Evolutionary conservation across 1,139 yeast genomes (phyloP).

Genomic region (Candida frijolesensis): DNA sequence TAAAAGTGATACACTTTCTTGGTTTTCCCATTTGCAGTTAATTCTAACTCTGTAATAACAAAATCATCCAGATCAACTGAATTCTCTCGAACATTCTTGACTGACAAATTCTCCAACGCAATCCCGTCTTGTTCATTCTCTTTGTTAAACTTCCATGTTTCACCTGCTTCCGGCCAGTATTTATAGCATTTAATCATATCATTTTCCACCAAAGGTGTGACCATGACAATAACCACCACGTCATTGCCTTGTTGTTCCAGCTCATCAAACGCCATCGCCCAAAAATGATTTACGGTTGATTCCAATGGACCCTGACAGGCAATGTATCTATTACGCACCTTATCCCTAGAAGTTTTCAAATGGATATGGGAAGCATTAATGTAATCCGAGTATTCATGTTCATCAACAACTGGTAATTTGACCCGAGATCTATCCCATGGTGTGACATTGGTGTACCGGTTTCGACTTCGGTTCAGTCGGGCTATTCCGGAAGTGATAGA

Average conservation of each 20-base stretch:
- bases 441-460: slow-evolving; percentile 45
- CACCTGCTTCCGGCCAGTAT: slow-evolving; percentile 65
- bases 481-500: slow-evolving; percentile 26
- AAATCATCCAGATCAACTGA: slow-evolving; percentile 27
- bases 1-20: slow-evolving; percentile 54
- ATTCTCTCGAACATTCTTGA: slow-evolving; percentile 22
- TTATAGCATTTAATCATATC: slow-evolving; percentile 64
- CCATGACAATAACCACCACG: slow-evolving; percentile 72
- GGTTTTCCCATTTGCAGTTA: slow-evolving; percentile 22
- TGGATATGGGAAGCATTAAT: slow-evolving; percentile 45
- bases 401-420: slow-evolving; percentile 23
- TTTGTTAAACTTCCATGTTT: slow-evolving; percentile 23
- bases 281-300: slow-evolving; percentile 67
- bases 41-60: slow-evolving; percentile 30
- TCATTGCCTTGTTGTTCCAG: slow-evolving; percentile 36
- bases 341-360: slow-evolving; percentile 8
- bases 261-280: slow-evolving; percentile 78
- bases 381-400: slow-evolving; percentile 27
- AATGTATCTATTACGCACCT: slow-evolving; percentile 26
- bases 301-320: slow-evolving; percentile 65
- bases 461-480: slow-evolving; percentile 22
- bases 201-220: slow-evolving; percentile 74
- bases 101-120: slow-evolving; percentile 23
- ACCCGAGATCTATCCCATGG: slow-evolving; percentile 46
- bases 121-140: slow-evolving; percentile 26